A percentile compares a stretch with the other conserved stretches of the same genome.
phyloP scores from a whole-genome alignment of 1,284 basidiomycete genomes.

The Paramarasmius palmivorus region DNA sequence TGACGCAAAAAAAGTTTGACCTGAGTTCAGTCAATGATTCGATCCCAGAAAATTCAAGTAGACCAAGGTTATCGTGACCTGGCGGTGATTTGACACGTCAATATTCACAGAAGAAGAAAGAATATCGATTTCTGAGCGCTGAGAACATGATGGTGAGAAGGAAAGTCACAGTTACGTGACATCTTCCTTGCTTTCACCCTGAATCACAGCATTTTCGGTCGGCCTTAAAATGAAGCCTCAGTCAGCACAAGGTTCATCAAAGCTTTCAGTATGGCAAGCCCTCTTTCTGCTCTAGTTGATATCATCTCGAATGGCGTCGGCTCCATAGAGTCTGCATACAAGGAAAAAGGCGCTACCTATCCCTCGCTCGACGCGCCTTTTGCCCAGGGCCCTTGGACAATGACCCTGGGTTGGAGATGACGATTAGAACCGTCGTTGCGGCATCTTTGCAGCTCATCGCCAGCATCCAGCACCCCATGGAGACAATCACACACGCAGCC shows the following conservation, averaged over 20 bases:
- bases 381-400: background rate
- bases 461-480: slow-evolving; percentile 2
- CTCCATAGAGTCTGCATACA: slow-evolving; percentile 1
- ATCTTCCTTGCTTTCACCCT: no score
- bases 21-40: no score
- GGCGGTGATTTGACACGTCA: no score
- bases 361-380: slow-evolving; percentile 2
- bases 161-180: no score
- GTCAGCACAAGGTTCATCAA: background rate
- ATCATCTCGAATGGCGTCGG: slow-evolving; percentile 6
- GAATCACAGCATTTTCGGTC: no score
- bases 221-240: no score
- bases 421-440: slow-evolving; percentile 8
- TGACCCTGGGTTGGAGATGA: background rate
- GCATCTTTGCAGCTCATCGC: slow-evolving; percentile 14
- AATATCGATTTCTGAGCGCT: no score
- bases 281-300: slow-evolving; percentile 3
- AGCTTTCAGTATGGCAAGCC: background rate
- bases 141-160: no score
- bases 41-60: no score
- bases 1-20: no score
- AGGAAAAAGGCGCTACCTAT: background rate
- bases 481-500: background rate
- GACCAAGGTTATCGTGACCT: no score
- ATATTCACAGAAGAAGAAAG: no score